Evolutionary conservation across 345 rosid genomes (phyloP).

Genomic region (Luvunga scandens): DNA sequence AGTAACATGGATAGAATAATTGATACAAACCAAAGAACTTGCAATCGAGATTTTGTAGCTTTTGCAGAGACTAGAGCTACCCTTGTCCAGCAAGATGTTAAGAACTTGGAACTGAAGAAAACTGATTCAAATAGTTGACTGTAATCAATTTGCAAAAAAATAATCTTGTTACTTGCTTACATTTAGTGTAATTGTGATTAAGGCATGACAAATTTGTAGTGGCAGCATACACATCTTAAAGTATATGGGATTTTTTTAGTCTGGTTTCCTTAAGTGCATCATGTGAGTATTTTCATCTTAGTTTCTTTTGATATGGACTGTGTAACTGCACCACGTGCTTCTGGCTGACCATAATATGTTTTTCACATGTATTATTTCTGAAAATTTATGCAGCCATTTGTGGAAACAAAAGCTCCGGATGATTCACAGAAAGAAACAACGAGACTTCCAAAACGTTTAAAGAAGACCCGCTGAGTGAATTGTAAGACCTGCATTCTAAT

Average conservation of each 20-base stretch:
- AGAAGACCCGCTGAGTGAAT: constrained; percentile 55
- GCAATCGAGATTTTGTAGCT: background rate
- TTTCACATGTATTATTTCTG: background rate
- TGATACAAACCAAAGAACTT: background rate
- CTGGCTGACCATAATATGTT: background rate
- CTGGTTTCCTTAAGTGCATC: background rate
- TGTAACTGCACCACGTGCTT: background rate
- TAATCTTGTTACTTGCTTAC: background rate
- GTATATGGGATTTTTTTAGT: background rate
- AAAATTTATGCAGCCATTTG: constrained; percentile 60
- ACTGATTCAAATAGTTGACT: background rate
- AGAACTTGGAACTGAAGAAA: background rate
- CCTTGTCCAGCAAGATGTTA: background rate
- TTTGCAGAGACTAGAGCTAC: background rate
- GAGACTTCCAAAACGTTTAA: constrained; percentile 61
- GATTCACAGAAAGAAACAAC: constrained; percentile 58
- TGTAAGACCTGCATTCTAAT: constrained; percentile 12
- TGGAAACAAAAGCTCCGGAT: constrained; percentile 51
- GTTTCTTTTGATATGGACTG: background rate
- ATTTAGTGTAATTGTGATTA: background rate
- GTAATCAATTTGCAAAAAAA: background rate
- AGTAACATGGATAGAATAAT: background rate
- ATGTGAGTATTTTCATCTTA: background rate
- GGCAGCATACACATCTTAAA: background rate
- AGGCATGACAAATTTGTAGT: too few species aligned